Evolutionary conservation across 768 basidiomycete species (phyloP), one percentile per base, ranked within the genome.

Genomic region (Agrocybe pediades): DNA sequence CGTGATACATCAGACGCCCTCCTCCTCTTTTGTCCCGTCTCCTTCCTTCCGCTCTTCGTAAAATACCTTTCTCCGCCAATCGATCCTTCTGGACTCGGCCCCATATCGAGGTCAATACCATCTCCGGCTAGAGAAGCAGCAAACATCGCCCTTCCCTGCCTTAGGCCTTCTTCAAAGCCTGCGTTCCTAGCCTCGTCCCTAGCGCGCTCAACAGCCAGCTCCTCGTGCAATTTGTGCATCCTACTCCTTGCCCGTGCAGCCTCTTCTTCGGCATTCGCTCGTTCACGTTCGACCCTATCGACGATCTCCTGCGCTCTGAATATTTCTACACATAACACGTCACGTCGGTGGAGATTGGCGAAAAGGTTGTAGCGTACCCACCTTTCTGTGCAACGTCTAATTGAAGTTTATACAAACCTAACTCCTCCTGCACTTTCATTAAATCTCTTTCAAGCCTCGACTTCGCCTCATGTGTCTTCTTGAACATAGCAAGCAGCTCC

Each of bases 361-460:
- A 16, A 41, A 44, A n/a, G n/a, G n/a, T n/a, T n/a, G n/a, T n/a
- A n/a, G n/a, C n/a, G 43, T 17, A 41, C 58, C 17, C 19, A 77
- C 76, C 76, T 65, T 71, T 72, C 58, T 86, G 84, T 15, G 86
- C 85, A 27, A 76, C 70, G 16, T 82, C 79, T 23, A 85, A 67
- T 71, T 85, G 82, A 1, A 80, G 45, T 62, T 83, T 85, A 62
- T 85, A 87, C 49, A 84, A 49, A 44, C 71, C 68, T 42, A 86
- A 62, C 56, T 87, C 85, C 26, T 83, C 76, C 63, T 67, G 47
- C 59, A 73, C 57, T 4, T 61, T 65, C 2, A 62, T 48, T 8
- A 77, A 54, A 7, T 72, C 70, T 25, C 62, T 59, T 26, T 75
- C 69, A 6, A 72, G 42, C 36, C 56, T 53, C 2, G 58, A 44